phyloP scores from a whole-genome alignment of 2,329 filamentous ascomycete genomes.

The Colletotrichum chrysophilum region DNA sequence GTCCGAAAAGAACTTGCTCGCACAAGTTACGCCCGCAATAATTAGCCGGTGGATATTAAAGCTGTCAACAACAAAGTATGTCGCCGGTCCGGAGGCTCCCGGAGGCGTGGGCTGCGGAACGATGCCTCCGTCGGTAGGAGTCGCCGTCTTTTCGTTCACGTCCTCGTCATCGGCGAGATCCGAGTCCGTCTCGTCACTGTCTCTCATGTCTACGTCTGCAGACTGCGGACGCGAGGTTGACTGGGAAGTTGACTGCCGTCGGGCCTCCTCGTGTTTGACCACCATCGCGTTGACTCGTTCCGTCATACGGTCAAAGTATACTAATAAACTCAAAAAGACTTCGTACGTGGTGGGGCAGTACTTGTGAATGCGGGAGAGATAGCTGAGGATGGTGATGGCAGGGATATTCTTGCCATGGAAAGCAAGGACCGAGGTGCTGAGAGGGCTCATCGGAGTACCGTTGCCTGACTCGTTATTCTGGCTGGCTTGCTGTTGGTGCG shows the following conservation, averaged over 20 bases:
- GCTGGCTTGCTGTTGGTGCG: constrained; percentile 62
- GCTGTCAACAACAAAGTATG: constrained; percentile 92
- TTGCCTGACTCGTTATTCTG: constrained; percentile 47
- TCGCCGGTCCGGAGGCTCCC: constrained; percentile 41
- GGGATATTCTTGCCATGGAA: constrained; percentile 99
- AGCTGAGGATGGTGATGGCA: constrained; percentile 95
- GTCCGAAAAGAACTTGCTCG: constrained; percentile 99
- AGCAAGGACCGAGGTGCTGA: constrained; percentile 76
- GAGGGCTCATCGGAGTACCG: constrained; percentile 65
- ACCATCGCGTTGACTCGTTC: constrained; percentile 89
- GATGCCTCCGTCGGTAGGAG: constrained; percentile 26
- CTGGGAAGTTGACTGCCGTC: constrained; percentile 37
- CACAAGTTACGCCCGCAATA: constrained; percentile 96
- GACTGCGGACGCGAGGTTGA: constrained; percentile 25
- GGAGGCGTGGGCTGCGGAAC: constrained; percentile 6
- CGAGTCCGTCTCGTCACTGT: constrained; percentile 49
- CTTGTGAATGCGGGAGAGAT: constrained; percentile 94
- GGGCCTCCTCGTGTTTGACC: constrained; percentile 67
- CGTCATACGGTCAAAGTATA: constrained; percentile 99
- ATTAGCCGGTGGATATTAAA: constrained; percentile 98
- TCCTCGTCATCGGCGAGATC: constrained; percentile 54
- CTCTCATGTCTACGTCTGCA: constrained; percentile 40
- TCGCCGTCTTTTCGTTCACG: constrained; percentile 26
- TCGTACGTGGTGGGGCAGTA: constrained; percentile 99
- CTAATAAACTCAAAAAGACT: constrained; percentile 91